Conservation (phyloP, 2,329 filamentous ascomycete genomes). For the Coniochaeta sp. region DNA sequence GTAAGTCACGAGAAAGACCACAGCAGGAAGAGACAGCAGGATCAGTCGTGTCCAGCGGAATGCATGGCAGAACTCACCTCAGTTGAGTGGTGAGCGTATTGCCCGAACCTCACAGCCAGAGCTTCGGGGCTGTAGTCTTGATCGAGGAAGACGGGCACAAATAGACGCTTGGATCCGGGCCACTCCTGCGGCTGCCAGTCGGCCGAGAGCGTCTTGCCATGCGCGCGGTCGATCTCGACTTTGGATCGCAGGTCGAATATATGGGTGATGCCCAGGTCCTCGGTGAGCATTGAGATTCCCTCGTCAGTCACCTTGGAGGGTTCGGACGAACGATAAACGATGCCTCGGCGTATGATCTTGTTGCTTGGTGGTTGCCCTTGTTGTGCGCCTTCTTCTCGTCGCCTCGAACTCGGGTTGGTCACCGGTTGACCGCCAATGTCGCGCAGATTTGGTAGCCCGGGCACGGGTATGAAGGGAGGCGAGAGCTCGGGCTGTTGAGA, state of each 20-base stretch:
- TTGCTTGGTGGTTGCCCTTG: neutral
- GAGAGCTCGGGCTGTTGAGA: neutral
- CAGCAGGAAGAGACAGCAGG: neutral
- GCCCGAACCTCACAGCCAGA: slow-evolving; percentile 50
- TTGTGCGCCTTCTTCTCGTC: neutral
- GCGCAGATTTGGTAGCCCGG: slow-evolving; percentile 61
- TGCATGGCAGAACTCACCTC: slow-evolving; percentile 23
- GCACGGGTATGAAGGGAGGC: slow-evolving; percentile 22
- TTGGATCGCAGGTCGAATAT: slow-evolving; percentile 63
- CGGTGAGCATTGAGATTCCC: slow-evolving; percentile 42
- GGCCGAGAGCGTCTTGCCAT: slow-evolving; percentile 13
- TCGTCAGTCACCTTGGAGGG: slow-evolving; percentile 48
- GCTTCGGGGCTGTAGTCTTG: slow-evolving; percentile 55
- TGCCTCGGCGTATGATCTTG: slow-evolving; percentile 38
- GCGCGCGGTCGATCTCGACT: slow-evolving; percentile 45
- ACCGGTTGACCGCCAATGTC: slow-evolving; percentile 56
- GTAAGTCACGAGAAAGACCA: neutral
- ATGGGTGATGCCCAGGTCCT: slow-evolving; percentile 48
- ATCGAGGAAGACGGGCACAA: slow-evolving; percentile 58
- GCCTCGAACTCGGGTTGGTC: slow-evolving; percentile 5
- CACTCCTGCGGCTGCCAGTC: slow-evolving; percentile 33
- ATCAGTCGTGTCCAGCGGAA: slow-evolving; percentile 1
- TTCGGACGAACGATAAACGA: slow-evolving; percentile 64
- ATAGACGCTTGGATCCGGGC: slow-evolving; percentile 46
- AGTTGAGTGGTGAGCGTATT: slow-evolving; percentile 49